Base-by-base conservation (phyloP, 768 basidiomycete species). In the Boletus coccyginus region DNA sequence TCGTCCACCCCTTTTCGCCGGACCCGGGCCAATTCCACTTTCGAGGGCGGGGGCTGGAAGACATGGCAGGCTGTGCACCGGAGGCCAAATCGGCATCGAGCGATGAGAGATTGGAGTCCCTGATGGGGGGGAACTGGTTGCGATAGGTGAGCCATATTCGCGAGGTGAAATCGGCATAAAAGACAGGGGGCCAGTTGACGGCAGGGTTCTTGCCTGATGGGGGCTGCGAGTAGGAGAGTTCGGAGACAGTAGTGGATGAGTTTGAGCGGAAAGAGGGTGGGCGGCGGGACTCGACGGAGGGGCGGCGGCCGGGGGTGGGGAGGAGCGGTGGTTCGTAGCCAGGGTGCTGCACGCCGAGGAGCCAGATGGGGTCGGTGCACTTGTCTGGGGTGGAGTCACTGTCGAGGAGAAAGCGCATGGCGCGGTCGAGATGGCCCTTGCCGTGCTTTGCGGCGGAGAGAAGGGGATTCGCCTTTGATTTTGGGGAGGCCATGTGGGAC, bases 141-240 rank as follows among this genome's bases (percentile, higher is more conserved):
- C 95, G 90, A 73, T 98, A 98, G 0, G 94, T 96, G 43, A 95
- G 80, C 89, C 93, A 97, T 49, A 97, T 78, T 7, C 89, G 79
- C 1, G 91, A 91, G 0, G 86, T 86, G 70, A 96, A 98, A 73
- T 98, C 95, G 13, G 81, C 78, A 66, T 94, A 94, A 69, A 97
- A 97, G 36, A 81, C 80, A 9, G 86, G 81, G 0, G 91, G 90
- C 92, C 92, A 93, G 64, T 82, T 76, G 14, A 65, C 72, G 1
- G 69, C 69, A 13, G 66, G 63, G 38, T 70, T 60, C 57, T 72
- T 70, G 47, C 54, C 48, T 7, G 77, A 68, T 0, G 72, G 61
- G 0, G 70, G 61, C 35, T 75, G 73, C 0, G 76, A 76, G 32
- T 77, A 72, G 5, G 76, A 75, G 19, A 74, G 65, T 12, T 73